Evolutionary conservation across 2,329 filamentous ascomycete species (phyloP).

Genomic region (Paraphoma chrysanthemicola): DNA sequence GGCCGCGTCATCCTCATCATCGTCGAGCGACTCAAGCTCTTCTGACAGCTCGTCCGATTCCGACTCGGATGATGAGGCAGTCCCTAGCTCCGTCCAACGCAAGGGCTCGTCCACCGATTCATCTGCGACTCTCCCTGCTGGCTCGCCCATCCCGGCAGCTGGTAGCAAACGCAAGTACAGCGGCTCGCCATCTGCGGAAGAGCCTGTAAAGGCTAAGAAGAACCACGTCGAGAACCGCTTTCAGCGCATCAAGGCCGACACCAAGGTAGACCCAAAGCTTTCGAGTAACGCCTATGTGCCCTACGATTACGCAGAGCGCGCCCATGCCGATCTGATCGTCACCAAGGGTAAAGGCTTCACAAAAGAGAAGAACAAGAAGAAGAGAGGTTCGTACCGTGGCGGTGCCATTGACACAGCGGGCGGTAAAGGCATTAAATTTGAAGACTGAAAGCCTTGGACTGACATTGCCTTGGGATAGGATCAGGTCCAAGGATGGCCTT

Average conservation of each 20-base stretch:
- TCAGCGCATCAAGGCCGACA: constrained; percentile 76
- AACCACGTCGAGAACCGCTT: constrained; percentile 64
- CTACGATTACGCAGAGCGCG: constrained; percentile 88
- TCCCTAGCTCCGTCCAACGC: constrained; percentile 29
- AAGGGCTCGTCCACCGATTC: constrained; percentile 57
- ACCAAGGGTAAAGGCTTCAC: constrained; percentile 97
- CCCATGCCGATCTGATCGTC: constrained; percentile 85
- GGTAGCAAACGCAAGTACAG: constrained; percentile 54
- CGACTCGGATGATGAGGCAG: constrained; percentile 31
- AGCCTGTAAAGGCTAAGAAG: constrained; percentile 41
- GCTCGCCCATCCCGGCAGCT: constrained; percentile 35
- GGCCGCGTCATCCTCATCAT: constrained; percentile 16
- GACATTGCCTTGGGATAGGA: neutral
- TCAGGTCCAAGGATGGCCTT: neutral
- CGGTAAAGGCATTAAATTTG: constrained; percentile 92
- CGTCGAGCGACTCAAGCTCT: constrained; percentile 28
- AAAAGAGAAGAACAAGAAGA: constrained; percentile 97
- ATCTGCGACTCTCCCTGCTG: constrained; percentile 44
- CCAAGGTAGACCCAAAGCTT: constrained; percentile 72
- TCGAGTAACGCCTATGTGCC: constrained; percentile 81
- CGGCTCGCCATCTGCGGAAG: constrained; percentile 35
- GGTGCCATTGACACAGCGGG: constrained; percentile 83
- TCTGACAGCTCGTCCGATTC: constrained; percentile 28
- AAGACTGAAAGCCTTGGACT: constrained; percentile 64
- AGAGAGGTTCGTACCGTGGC: constrained; percentile 84